Conservation (phyloP, 208 protist genomes). For the Trichomonas gallinae region DNA sequence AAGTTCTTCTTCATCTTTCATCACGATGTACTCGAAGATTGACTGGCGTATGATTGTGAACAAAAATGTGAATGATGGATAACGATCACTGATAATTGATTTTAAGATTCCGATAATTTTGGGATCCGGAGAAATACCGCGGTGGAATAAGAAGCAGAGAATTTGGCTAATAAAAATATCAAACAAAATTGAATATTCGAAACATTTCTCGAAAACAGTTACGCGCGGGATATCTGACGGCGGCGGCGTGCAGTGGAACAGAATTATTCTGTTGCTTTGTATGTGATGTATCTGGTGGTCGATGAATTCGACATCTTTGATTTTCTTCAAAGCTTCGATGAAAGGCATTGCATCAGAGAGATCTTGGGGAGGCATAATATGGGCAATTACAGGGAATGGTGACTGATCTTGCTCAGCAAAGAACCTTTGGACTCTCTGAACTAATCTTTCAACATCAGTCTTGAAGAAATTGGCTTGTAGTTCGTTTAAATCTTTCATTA, state of each 20-base stretch:
- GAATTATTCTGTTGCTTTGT: background rate
- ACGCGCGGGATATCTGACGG: background rate
- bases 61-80: background rate
- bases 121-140: background rate
- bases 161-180: background rate
- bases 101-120: background rate
- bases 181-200: background rate
- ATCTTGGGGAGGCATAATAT: slow-evolving; percentile 17
- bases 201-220: background rate
- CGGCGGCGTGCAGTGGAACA: background rate
- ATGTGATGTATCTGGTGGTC: slow-evolving; percentile 3
- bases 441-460: background rate
- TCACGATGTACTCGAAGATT: background rate
- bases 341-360: background rate
- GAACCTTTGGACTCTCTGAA: background rate
- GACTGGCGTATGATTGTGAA: background rate
- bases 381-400: background rate
- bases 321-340: background rate
- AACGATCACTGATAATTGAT: background rate
- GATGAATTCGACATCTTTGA: background rate
- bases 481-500: background rate
- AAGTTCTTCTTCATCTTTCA: background rate
- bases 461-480: background rate
- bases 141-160: background rate
- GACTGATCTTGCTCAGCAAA: background rate